These are phyloP conservation scores for Trichoderma sp. DNA, from an alignment of 2,329 filamentous ascomycete genomes.

Conservation along the genomic window DNA sequence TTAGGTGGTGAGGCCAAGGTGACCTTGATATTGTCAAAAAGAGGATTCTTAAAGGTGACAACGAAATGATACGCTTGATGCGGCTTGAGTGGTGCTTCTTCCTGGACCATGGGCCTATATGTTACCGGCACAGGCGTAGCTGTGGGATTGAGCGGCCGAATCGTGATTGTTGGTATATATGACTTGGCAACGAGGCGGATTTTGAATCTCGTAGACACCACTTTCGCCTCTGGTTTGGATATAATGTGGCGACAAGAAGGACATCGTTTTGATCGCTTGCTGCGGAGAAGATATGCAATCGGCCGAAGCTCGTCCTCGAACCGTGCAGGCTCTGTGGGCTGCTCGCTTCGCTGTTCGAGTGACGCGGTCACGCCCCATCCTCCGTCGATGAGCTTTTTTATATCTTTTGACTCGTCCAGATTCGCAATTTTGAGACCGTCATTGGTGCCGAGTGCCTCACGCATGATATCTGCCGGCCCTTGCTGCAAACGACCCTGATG, in stretches of 20 bases:
- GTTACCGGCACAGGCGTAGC: slow-evolving; percentile 36
- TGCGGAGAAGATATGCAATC: slow-evolving; percentile 77
- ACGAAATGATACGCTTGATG: slow-evolving; percentile 72
- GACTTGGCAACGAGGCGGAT: slow-evolving; percentile 86
- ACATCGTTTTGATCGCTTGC: slow-evolving; percentile 92
- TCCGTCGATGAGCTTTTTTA: slow-evolving; percentile 56
- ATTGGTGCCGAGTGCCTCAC: slow-evolving; percentile 67
- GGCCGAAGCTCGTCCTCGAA: slow-evolving; percentile 77
- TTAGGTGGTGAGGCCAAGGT: slow-evolving; percentile 79
- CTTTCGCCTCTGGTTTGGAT: slow-evolving; percentile 88
- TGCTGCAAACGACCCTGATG: slow-evolving; percentile 64
- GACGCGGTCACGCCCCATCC: slow-evolving; percentile 65
- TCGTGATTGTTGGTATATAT: slow-evolving; percentile 79
- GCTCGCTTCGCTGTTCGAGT: slow-evolving; percentile 47
- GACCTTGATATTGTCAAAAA: slow-evolving; percentile 87
- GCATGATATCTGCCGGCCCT: slow-evolving; percentile 69
- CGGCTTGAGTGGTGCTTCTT: slow-evolving; percentile 48
- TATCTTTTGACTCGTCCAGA: slow-evolving; percentile 59
- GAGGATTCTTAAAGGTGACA: slow-evolving; percentile 86
- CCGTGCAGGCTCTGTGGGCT: slow-evolving; percentile 51
- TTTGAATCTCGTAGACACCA: slow-evolving; percentile 83
- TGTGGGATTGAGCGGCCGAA: slow-evolving; percentile 59
- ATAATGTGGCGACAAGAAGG: slow-evolving; percentile 91
- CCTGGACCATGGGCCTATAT: slow-evolving; percentile 32
- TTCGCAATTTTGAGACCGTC: slow-evolving; percentile 70